Conservation (phyloP, 2,329 filamentous ascomycete species). For the Nannizziopsis arthrosporioides region DNA sequence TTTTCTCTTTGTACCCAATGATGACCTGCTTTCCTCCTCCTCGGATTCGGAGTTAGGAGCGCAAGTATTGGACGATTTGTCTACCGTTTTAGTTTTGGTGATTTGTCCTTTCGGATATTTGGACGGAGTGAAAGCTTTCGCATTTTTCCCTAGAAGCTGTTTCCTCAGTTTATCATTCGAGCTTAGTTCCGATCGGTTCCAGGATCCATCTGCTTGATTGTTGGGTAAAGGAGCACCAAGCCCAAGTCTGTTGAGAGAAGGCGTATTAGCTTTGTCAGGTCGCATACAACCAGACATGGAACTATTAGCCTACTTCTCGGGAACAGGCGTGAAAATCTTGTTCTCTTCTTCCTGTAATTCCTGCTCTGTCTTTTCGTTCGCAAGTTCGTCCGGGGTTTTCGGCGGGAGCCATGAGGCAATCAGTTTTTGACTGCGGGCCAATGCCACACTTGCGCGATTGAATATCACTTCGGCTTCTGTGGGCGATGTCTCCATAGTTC, state of each 20-base stretch:
- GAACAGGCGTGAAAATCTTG: slow-evolving; percentile 42
- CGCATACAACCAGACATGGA: not conserved
- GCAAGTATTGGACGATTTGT: not conserved
- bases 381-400: slow-evolving; percentile 29
- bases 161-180: slow-evolving; percentile 37
- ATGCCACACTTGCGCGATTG: slow-evolving; percentile 42
- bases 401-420: slow-evolving; percentile 47
- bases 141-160: slow-evolving; percentile 36
- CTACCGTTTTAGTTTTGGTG: slow-evolving; percentile 2
- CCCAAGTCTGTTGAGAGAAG: slow-evolving; percentile 31
- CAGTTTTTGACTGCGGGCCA: slow-evolving; percentile 44
- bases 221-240: slow-evolving; percentile 38
- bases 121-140: slow-evolving; percentile 20
- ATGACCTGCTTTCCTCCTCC: slow-evolving; percentile 35
- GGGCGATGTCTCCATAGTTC: slow-evolving; percentile 21
- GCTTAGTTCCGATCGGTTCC: slow-evolving; percentile 30
- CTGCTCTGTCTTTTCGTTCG: slow-evolving; percentile 32
- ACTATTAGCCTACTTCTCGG: slow-evolving; percentile 39
- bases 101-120: slow-evolving; percentile 19
- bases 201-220: slow-evolving; percentile 30
- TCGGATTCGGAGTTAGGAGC: slow-evolving; percentile 20
- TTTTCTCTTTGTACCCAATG: slow-evolving; percentile 25
- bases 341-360: slow-evolving; percentile 43
- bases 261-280: slow-evolving; percentile 5
- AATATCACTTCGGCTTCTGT: slow-evolving; percentile 45